Evolutionary conservation across 2,329 filamentous ascomycete species (phyloP).

Genomic region (Epichloe brachyelytri): DNA sequence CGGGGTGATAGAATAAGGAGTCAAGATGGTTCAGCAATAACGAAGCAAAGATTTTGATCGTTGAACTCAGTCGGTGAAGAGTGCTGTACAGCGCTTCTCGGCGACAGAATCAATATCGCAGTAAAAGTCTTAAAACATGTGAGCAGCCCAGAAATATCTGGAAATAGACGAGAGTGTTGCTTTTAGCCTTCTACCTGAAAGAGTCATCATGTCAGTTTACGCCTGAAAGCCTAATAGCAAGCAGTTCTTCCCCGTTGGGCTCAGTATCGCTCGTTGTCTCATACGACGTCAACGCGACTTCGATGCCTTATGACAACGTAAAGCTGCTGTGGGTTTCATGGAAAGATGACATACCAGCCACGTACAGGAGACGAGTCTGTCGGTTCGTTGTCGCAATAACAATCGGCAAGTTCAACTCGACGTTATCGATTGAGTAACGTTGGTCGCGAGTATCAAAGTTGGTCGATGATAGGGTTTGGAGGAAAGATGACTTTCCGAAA

Average conservation of each 20-base stretch:
- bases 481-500: background rate
- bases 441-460: background rate
- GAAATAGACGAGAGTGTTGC: background rate
- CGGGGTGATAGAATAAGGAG: background rate
- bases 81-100: background rate
- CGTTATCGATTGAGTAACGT: background rate
- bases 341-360: background rate
- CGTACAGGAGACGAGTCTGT: background rate
- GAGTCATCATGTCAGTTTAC: conserved; percentile 1
- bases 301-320: background rate
- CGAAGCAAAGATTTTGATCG: background rate
- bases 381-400: background rate
- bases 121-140: background rate
- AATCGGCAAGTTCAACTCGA: background rate
- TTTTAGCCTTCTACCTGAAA: background rate
- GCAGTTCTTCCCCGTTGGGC: background rate
- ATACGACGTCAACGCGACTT: background rate
- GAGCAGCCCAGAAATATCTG: background rate
- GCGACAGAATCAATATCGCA: background rate
- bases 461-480: background rate
- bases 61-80: background rate
- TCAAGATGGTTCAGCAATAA: background rate
- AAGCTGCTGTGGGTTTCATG: background rate
- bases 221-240: conserved; percentile 4
- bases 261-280: background rate